Percentiles rank a stretch among this genome's conserved stretches.
Conservation (phyloP, 2,329 filamentous ascomycete species). For the Fusarium equiseti region DNA sequence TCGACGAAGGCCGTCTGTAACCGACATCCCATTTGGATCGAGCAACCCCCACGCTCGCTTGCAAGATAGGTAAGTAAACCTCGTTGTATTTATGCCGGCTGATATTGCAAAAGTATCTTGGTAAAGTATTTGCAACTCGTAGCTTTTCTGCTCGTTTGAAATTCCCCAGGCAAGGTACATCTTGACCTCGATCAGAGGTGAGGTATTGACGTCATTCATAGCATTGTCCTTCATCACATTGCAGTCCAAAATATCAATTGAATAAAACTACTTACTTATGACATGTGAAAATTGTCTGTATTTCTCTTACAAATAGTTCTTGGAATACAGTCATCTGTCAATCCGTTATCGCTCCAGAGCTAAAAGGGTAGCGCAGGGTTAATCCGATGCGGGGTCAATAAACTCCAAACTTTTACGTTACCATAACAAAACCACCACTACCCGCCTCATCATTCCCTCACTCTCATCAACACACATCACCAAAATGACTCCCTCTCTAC, state of each 20-base stretch:
- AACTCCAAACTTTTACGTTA: slow-evolving; percentile 31
- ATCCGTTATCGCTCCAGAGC: slow-evolving; percentile 32
- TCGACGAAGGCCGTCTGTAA: neutral
- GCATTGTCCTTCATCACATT: too few relatives aligned
- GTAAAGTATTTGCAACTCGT: rapidly evolving
- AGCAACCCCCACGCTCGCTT: neutral
- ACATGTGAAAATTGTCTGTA: neutral
- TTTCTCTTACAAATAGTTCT: neutral
- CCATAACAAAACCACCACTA: slow-evolving; percentile 10
- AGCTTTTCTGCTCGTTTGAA: rapidly evolving
- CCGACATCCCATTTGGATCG: neutral
- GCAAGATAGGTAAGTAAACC: neutral
- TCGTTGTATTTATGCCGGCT: neutral
- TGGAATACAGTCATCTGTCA: neutral
- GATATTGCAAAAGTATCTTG: neutral
- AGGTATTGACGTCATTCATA: neutral
- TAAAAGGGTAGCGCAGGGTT: slow-evolving; percentile 35
- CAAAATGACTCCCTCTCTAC: slow-evolving; percentile 47
- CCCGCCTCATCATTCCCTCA: neutral
- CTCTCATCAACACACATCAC: neutral
- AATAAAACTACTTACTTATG: too few relatives aligned
- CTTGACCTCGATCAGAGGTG: rapidly evolving
- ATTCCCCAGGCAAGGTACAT: neutral
- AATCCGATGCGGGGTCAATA: slow-evolving; percentile 39
- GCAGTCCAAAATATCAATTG: too few relatives aligned